Evolutionary conservation across 768 basidiomycete species (phyloP).

Genomic region (Collybia mongolica): DNA sequence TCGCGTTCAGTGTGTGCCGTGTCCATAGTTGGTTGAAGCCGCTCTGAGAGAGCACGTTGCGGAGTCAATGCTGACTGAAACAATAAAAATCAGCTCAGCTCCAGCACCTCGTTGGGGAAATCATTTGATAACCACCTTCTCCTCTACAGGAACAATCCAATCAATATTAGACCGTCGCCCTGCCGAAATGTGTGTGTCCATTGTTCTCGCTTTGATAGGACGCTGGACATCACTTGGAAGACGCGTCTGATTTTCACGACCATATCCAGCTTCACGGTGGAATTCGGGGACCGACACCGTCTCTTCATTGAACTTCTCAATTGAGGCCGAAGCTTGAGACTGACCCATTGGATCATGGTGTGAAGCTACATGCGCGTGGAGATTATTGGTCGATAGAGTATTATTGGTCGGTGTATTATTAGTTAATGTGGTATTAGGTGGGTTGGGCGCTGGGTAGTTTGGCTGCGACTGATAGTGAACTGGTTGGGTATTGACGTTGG

Average conservation of each 20-base stretch:
- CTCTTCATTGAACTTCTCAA: slow-evolving; percentile 9
- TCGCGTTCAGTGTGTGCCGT: slow-evolving; percentile 43
- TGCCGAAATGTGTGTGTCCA: slow-evolving; percentile 13
- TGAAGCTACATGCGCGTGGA: no score
- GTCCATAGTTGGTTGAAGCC: slow-evolving; percentile 53
- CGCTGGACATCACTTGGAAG: slow-evolving; percentile 1
- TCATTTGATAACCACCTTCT: neutral
- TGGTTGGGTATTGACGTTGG: no score
- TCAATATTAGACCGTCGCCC: slow-evolving; percentile 30
- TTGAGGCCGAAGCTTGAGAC: slow-evolving; percentile 5
- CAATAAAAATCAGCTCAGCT: neutral
- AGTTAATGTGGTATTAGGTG: no score
- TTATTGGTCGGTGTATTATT: no score
- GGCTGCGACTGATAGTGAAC: no score
- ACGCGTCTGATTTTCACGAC: slow-evolving; percentile 1
- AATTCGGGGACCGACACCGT: neutral
- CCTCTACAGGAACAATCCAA: slow-evolving; percentile 34
- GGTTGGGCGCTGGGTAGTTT: no score
- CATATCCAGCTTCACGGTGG: neutral
- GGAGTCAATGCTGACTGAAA: slow-evolving; percentile 8
- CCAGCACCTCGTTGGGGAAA: neutral
- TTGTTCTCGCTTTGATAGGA: slow-evolving; percentile 8
- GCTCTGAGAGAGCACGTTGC: slow-evolving; percentile 44
- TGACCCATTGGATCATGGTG: neutral
- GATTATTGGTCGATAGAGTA: no score